These are phyloP conservation scores for Hansenula lynferdii DNA, from an alignment of 1,139 yeast genomes.

Conservation along the genomic window DNA sequence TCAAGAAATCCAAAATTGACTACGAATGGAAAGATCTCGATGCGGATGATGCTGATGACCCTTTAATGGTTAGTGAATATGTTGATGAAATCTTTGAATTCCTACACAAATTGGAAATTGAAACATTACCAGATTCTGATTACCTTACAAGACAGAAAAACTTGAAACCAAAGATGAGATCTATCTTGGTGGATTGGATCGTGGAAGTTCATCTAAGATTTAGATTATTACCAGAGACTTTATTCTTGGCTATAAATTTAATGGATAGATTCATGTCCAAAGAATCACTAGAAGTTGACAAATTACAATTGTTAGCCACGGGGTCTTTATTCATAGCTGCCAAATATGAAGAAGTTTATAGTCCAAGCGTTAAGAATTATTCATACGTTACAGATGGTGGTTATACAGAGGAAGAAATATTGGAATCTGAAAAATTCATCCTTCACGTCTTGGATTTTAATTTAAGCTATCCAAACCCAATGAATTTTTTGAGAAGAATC, in stretches of 20 bases:
- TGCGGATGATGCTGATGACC: conserved; percentile 78
- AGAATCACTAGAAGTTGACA: conserved; percentile 72
- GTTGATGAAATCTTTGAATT: conserved; percentile 79
- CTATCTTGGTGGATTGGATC: conserved; percentile 89
- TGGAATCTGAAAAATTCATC: conserved; percentile 82
- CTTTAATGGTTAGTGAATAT: conserved; percentile 88
- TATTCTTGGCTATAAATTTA: conserved; percentile 78
- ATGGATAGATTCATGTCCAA: conserved; percentile 87
- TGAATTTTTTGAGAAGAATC: conserved; percentile 87
- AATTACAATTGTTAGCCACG: conserved; percentile 85
- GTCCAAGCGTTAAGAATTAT: conserved; percentile 85
- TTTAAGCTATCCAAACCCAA: conserved; percentile 87
- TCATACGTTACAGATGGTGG: conserved; percentile 86
- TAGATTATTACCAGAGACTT: conserved; percentile 82
- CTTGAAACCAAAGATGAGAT: conserved; percentile 79
- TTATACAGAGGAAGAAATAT: conserved; percentile 77
- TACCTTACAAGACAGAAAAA: conserved; percentile 64
- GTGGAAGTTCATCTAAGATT: conserved; percentile 88
- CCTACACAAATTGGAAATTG: conserved; percentile 62
- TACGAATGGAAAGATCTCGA: conserved; percentile 64
- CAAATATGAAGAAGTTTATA: conserved; percentile 90
- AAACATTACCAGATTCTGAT: conserved; percentile 70
- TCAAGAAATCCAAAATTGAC: conserved; percentile 10
- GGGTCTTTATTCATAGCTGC: conserved; percentile 90
- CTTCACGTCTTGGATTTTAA: conserved; percentile 73